Conservation (phyloP, 805 yeast genomes). For the Jamesozyma jinghongensis region DNA sequence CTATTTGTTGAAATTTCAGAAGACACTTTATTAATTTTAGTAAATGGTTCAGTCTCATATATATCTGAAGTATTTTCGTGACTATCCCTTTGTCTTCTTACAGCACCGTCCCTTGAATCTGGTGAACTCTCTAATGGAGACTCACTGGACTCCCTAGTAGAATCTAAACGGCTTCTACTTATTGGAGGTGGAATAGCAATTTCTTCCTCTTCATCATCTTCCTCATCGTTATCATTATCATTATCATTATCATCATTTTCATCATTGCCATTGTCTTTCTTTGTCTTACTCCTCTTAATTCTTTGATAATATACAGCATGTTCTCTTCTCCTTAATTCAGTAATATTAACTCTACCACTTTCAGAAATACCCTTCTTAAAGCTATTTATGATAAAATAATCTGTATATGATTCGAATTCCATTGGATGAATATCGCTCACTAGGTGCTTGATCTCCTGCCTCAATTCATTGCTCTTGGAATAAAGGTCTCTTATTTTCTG, state of each 20-base stretch:
- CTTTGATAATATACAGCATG: conserved; percentile 22
- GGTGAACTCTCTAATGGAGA: too few species aligned
- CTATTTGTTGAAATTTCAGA: conserved; percentile 1
- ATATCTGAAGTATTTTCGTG: background rate
- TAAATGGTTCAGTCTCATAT: background rate
- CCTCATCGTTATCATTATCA: background rate
- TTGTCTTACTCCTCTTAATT: conserved; percentile 9
- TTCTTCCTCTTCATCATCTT: too few species aligned
- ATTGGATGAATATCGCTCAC: conserved; percentile 14
- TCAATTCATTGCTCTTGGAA: conserved; percentile 6
- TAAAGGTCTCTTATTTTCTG: conserved; percentile 6
- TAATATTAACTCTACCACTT: conserved; percentile 28
- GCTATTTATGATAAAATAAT: conserved; percentile 20
- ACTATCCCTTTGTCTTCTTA: too few species aligned
- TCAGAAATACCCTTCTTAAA: conserved; percentile 27
- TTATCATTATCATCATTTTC: background rate
- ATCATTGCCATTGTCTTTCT: background rate
- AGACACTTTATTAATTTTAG: conserved; percentile 1
- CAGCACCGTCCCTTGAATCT: too few species aligned
- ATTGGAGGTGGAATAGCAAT: too few species aligned
- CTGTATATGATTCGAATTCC: conserved; percentile 30
- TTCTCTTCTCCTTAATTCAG: conserved; percentile 20
- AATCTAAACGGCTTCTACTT: too few species aligned
- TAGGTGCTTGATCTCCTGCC: conserved; percentile 9
- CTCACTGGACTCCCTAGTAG: too few species aligned